phyloP scores from a whole-genome alignment of 208 protist species.

The Leishmania amazonensis region DNA sequence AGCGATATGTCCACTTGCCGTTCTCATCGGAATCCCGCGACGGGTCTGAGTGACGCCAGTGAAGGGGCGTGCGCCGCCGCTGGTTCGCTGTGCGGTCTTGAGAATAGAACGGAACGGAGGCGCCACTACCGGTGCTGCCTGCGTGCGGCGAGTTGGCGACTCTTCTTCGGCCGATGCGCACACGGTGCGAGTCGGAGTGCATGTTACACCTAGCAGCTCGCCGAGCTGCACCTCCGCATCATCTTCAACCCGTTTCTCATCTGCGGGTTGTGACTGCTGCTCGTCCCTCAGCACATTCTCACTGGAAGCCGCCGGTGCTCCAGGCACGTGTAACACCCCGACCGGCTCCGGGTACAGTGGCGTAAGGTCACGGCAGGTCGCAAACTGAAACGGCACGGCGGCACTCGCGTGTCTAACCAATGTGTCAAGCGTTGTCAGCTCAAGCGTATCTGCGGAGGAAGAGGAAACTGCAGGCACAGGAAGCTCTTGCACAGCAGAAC shows the following conservation, averaged over 20 bases:
- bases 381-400: constrained; percentile 31
- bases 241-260: neutral
- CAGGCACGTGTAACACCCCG: constrained; percentile 8
- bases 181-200: neutral
- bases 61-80: neutral
- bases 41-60: neutral
- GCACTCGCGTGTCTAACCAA: constrained; percentile 16
- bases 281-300: neutral
- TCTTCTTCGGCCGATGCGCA: neutral
- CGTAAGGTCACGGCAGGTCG: constrained; percentile 13
- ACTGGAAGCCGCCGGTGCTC: neutral
- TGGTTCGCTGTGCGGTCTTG: no score
- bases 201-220: constrained; percentile 14
- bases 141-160: neutral
- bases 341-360: constrained; percentile 21
- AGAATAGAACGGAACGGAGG: neutral
- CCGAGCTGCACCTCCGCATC: constrained; percentile 11
- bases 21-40: neutral
- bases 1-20: neutral
- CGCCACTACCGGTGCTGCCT: neutral
- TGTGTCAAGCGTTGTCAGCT: constrained; percentile 1
- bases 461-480: neutral
- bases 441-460: neutral
- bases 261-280: neutral
- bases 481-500: constrained; percentile 12